phyloP scores from a whole-genome alignment of 192 early-diverging fungal species.

The Dimargaris xerosporica region DNA sequence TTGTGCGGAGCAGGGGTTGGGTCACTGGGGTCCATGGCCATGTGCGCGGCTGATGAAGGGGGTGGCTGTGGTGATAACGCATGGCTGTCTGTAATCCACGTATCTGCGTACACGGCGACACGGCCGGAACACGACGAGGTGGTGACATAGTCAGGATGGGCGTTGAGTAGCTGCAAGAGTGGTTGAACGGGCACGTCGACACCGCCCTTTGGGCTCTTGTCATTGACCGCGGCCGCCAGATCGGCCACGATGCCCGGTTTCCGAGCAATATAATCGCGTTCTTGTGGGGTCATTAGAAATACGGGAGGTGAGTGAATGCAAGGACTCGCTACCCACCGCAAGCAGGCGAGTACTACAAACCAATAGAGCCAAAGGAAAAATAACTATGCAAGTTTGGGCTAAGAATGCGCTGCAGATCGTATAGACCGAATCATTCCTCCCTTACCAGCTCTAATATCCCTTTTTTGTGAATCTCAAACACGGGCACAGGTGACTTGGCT shows the following conservation, averaged over 20 bases:
- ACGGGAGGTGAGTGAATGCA: not conserved
- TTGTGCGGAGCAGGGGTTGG: conserved; percentile 22
- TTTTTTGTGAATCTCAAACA: no score
- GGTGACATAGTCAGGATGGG: conserved; percentile 34
- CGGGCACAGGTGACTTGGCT: no score
- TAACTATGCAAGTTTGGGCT: no score
- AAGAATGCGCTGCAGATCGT: no score
- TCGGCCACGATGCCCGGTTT: conserved; percentile 5
- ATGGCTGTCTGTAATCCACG: not conserved
- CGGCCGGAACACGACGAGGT: conserved; percentile 37
- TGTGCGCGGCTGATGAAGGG: not conserved
- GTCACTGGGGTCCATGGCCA: conserved; percentile 14
- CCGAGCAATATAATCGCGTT: conserved; percentile 3
- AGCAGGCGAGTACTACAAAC: no score
- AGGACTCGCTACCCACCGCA: no score
- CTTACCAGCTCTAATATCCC: no score
- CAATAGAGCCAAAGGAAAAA: no score
- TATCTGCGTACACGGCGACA: conserved; percentile 30
- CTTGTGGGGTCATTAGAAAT: not conserved
- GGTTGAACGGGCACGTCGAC: conserved; percentile 33
- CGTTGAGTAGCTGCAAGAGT: conserved; percentile 30
- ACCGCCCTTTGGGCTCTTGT: conserved; percentile 37
- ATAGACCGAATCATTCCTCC: no score
- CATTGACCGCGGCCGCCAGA: conserved; percentile 15
- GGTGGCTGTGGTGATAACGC: not conserved